Evolutionary conservation across 2,329 filamentous ascomycete genomes (phyloP).

Genomic region (Colletotrichum acutatum): DNA sequence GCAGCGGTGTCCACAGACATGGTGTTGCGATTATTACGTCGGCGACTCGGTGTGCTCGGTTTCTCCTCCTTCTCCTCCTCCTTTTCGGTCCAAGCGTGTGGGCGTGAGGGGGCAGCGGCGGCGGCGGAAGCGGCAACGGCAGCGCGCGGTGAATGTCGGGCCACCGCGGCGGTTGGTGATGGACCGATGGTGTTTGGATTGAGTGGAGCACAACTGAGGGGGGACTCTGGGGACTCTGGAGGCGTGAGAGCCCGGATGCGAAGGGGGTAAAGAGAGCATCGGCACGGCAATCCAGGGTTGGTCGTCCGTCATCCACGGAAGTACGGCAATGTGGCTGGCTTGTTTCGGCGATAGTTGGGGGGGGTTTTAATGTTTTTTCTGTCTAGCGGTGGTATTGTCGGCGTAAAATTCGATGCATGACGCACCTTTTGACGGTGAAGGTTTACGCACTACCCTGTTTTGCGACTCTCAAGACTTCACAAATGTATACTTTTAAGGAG

Average conservation of each 20-base stretch:
- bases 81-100: conserved; percentile 2
- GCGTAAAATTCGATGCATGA: conserved; percentile 4
- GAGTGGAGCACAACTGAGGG: conserved; percentile 1
- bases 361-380: conserved; percentile 12
- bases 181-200: neutral
- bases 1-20: conserved; percentile 24
- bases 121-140: neutral
- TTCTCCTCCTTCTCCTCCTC: too few relatives aligned
- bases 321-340: conserved; percentile 3
- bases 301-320: neutral
- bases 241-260: neutral
- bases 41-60: neutral
- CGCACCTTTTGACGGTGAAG: conserved; percentile 12
- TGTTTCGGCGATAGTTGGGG: conserved; percentile 8
- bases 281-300: conserved; percentile 28
- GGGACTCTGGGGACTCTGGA: neutral
- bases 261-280: conserved; percentile 1
- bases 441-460: conserved; percentile 7
- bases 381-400: neutral
- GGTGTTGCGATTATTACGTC: neutral
- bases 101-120: neutral
- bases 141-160: neutral
- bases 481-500: neutral
- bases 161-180: neutral
- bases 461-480: neutral